Evolutionary conservation across 2,329 filamentous ascomycete genomes (phyloP), one percentile per base, ranked within the genome.

Genomic region (Fusarium robinianum): DNA sequence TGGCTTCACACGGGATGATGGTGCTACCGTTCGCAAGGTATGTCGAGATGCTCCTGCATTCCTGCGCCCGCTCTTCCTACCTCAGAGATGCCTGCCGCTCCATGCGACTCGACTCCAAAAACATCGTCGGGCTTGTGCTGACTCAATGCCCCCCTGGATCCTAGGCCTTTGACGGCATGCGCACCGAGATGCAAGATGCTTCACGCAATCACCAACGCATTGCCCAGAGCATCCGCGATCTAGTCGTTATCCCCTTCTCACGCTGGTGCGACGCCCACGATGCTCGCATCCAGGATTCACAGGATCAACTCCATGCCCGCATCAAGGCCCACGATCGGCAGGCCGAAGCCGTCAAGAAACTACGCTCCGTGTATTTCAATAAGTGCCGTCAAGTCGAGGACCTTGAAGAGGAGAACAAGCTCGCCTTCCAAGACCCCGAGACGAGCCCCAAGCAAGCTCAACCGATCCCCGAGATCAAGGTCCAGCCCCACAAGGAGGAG

Each of bases 181-280:
- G 90, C 54, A 82, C 78, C 44, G 91, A 96, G 71, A 96, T 97
- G 91, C 81, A 90, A 57, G 88, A 95, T 65, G 91, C 91, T 17
- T 77, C 90, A 39, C 87, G 85, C 61, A 96, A 84, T 68, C 94
- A 99, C 77, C 87, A 85, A 67, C 96, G 96, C 74, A 97, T 99
- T 56, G 90, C 91, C 27, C 89, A 90, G 65, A 96, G 90, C 67
- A 97, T 99, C 64, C 87, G 92, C 53, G 92, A 99, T 68, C 81
- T 99, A 12, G 94, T 99, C 36, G 87, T 99, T 17, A 88, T 87
- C 60, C 95, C 94, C 6, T 99, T 99, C 71, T 82, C 90, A 47
- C 85, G 90, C 63, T 99, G 94, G 94, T 95, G 91, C 72, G 92
- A 96, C 61, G 87, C 92, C 45, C 94, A 99, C 72, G 91, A 95